Conservation (phyloP, 2,329 filamentous ascomycete species). For the Fusarium humuli region DNA sequence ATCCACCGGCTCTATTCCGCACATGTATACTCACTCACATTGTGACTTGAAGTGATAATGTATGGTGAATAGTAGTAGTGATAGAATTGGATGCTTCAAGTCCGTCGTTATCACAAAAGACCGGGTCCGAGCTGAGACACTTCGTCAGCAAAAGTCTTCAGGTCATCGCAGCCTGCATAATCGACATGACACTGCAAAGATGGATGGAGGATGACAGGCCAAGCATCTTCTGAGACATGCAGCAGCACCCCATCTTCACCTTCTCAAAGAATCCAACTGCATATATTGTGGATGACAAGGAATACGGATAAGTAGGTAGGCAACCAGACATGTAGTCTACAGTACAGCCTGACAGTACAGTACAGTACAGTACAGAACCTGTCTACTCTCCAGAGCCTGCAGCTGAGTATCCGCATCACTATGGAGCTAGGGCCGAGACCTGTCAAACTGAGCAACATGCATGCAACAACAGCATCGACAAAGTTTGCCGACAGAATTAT, state of each 20-base stretch:
- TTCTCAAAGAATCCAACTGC: constrained; percentile 13
- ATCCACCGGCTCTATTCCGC: neutral
- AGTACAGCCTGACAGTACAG: neutral
- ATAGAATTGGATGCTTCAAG: constrained; percentile 1
- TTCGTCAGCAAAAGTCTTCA: constrained; percentile 1
- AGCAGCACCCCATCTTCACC: constrained; percentile 9
- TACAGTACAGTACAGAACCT: neutral
- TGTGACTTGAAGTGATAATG: neutral
- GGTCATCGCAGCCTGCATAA: constrained; percentile 7
- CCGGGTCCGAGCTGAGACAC: neutral
- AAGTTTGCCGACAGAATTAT: neutral
- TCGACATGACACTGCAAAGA: neutral
- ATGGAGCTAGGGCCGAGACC: constrained; percentile 21
- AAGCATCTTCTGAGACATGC: constrained; percentile 14
- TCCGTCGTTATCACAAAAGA: neutral
- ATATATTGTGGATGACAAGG: constrained; percentile 13
- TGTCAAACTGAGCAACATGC: constrained; percentile 20
- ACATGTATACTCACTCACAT: neutral
- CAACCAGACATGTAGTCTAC: neutral
- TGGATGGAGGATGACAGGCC: neutral
- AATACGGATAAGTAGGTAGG: neutral
- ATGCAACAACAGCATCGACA: neutral
- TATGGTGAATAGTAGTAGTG: neutral
- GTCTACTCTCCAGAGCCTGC: constrained; percentile 10
- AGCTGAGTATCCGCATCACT: constrained; percentile 25